Evolutionary conservation across 1,284 basidiomycete species (phyloP).

Genomic region (Porogramme epimiltina): DNA sequence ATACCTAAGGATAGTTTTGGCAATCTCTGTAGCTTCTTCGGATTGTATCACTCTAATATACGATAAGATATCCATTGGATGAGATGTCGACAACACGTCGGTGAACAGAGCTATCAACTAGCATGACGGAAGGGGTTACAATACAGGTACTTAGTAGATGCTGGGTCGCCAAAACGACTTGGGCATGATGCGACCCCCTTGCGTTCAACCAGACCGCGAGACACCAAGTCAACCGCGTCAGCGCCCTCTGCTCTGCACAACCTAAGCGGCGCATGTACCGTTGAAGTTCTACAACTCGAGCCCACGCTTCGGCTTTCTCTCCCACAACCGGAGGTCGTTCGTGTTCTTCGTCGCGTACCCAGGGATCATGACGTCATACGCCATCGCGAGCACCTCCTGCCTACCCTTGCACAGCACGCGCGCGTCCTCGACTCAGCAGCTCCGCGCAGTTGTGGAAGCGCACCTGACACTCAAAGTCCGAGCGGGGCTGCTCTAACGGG

Average conservation of each 20-base stretch:
- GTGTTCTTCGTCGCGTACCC: slow-evolving; percentile 80
- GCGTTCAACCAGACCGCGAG: slow-evolving; percentile 89
- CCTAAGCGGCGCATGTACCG: slow-evolving; percentile 41
- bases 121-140: too few species aligned
- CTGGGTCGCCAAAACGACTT: slow-evolving; percentile 89
- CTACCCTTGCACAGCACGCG: slow-evolving; percentile 85
- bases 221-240: slow-evolving; percentile 4
- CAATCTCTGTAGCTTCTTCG: too few species aligned
- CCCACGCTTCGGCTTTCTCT: slow-evolving; percentile 86
- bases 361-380: slow-evolving; percentile 92
- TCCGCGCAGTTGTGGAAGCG: slow-evolving; percentile 88
- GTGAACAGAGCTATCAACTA: too few species aligned
- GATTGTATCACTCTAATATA: too few species aligned
- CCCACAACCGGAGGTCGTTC: slow-evolving; percentile 81
- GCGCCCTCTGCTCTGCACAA: background rate
- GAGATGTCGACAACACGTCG: too few species aligned
- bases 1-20: too few species aligned
- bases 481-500: slow-evolving; percentile 86
- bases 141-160: too few species aligned
- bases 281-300: slow-evolving; percentile 95
- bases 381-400: slow-evolving; percentile 88
- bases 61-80: too few species aligned
- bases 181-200: slow-evolving; percentile 85
- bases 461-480: slow-evolving; percentile 81
- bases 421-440: slow-evolving; percentile 58